Evolutionary conservation across 2,329 filamentous ascomycete species (phyloP).

Genomic region (Alternaria brassicicola): DNA sequence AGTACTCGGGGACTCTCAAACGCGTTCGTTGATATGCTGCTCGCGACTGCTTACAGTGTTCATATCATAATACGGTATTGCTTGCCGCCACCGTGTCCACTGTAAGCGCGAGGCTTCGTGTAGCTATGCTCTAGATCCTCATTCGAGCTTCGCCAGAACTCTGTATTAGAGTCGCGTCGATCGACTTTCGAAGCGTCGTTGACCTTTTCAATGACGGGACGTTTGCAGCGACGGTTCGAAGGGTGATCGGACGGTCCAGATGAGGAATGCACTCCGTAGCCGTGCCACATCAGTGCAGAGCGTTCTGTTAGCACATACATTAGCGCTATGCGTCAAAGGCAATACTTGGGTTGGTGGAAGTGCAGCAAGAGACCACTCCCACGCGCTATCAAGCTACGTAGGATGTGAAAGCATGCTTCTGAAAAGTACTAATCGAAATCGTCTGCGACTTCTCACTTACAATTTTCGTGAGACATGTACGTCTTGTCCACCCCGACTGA

Average conservation of each 20-base stretch:
- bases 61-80: neutral
- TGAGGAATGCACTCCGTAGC: neutral
- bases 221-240: neutral
- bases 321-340: conserved; percentile 5
- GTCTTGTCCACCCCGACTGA: neutral
- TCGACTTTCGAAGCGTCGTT: neutral
- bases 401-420: neutral
- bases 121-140: neutral
- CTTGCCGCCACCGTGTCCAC: neutral
- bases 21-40: neutral
- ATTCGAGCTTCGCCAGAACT: neutral
- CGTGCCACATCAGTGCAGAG: conserved; percentile 6
- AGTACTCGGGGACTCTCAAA: neutral
- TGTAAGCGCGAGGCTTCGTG: neutral
- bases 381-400: neutral
- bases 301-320: neutral
- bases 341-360: neutral
- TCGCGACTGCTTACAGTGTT: neutral
- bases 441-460: neutral
- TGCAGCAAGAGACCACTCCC: neutral
- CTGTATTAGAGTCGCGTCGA: neutral
- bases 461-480: neutral
- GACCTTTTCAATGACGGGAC: neutral
- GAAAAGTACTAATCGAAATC: neutral
- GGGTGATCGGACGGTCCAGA: neutral